Percentiles rank a stretch among this genome's conserved stretches.
These are phyloP conservation scores for Pleurotus sapidus DNA, from an alignment of 768 basidiomycete species.

Conservation along the genomic window DNA sequence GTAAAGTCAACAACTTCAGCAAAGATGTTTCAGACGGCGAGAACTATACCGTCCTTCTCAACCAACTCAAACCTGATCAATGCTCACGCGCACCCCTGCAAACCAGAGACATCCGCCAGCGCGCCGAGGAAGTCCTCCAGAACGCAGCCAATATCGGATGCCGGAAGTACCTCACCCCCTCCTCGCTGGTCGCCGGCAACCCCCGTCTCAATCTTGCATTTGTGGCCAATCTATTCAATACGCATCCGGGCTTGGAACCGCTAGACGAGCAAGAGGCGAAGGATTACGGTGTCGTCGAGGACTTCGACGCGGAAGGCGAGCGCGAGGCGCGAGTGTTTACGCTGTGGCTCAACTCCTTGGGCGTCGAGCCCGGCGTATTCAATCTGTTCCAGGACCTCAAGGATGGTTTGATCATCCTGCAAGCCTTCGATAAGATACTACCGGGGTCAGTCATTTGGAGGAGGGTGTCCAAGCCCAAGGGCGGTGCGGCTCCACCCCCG, in stretches of 20 bases:
- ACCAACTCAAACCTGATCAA: slow-evolving; percentile 92
- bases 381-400: slow-evolving; percentile 96
- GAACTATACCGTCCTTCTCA: slow-evolving; percentile 94
- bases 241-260: slow-evolving; percentile 90
- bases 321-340: slow-evolving; percentile 98
- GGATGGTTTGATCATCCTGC: slow-evolving; percentile 88
- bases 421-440: slow-evolving; percentile 94
- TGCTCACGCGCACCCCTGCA: slow-evolving; percentile 92
- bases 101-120: slow-evolving; percentile 73
- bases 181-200: slow-evolving; percentile 90
- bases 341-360: slow-evolving; percentile 96
- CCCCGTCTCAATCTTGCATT: slow-evolving; percentile 97
- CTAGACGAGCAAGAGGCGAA: slow-evolving; percentile 94
- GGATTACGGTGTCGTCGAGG: slow-evolving; percentile 85
- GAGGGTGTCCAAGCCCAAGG: slow-evolving; percentile 92
- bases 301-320: slow-evolving; percentile 99
- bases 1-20: slow-evolving; percentile 94
- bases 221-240: slow-evolving; percentile 99
- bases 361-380: slow-evolving; percentile 94
- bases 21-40: slow-evolving; percentile 97
- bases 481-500: slow-evolving; percentile 43
- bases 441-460: slow-evolving; percentile 95
- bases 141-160: slow-evolving; percentile 94
- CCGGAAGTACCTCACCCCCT: slow-evolving; percentile 91
- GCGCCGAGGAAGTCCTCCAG: slow-evolving; percentile 92